These are phyloP conservation scores for Barnettozyma californica DNA, from an alignment of 805 yeast genomes.

Conservation along the genomic window DNA sequence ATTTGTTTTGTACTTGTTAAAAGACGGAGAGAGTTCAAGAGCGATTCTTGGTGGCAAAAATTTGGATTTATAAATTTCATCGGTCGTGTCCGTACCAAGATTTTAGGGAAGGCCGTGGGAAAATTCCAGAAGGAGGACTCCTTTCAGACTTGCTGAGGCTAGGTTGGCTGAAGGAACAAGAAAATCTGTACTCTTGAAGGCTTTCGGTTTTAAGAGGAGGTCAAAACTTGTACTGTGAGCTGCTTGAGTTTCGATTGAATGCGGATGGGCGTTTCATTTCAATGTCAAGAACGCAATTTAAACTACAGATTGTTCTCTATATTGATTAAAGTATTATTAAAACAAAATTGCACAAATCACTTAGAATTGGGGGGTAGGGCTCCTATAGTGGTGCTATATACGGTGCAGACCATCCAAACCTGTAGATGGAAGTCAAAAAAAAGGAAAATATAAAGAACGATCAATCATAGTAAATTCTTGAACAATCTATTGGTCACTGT, in stretches of 20 bases:
- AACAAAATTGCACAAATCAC: not conserved
- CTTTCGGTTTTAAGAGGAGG: not conserved
- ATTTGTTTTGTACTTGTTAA: not conserved
- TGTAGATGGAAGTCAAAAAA: not conserved
- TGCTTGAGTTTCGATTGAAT: too few species aligned
- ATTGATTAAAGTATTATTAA: not conserved
- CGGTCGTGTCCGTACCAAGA: not conserved
- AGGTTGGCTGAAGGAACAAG: too few species aligned
- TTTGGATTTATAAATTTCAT: not conserved
- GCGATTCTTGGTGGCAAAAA: conserved; percentile 1
- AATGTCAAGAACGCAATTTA: too few species aligned
- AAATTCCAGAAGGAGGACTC: conserved; percentile 6
- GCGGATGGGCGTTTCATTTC: too few species aligned
- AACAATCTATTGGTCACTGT: conserved; percentile 5
- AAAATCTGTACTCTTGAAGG: too few species aligned
- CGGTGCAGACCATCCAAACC: too few species aligned
- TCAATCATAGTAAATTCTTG: conserved; percentile 3
- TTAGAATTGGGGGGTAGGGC: too few species aligned
- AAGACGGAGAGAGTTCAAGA: not conserved
- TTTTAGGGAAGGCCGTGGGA: not conserved
- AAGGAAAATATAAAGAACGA: not conserved
- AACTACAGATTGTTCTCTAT: too few species aligned
- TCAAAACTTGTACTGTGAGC: not conserved
- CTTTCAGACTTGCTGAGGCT: not conserved
- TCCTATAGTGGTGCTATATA: too few species aligned